phyloP scores from a whole-genome alignment of 2,329 filamentous ascomycete genomes.

The Monilinia vaccinii-corymbosi region DNA sequence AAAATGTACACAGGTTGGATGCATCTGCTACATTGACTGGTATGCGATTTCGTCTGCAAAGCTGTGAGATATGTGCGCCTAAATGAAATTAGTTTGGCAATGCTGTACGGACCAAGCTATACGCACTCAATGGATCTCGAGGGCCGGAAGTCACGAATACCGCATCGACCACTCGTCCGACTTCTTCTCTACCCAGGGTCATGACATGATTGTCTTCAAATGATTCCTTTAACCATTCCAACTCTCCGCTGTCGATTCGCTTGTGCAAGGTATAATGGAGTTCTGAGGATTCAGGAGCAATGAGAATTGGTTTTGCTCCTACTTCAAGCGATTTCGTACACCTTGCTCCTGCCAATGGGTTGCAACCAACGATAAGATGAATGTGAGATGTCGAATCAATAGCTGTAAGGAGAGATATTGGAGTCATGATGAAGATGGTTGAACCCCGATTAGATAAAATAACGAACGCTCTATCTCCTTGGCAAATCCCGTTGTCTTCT shows the following conservation, averaged over 20 bases:
- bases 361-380: constrained; percentile 80
- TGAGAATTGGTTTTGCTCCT: constrained; percentile 70
- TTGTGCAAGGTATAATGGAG: constrained; percentile 50
- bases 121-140: constrained; percentile 33
- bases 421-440: constrained; percentile 14
- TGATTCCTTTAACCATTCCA: constrained; percentile 54
- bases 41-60: constrained; percentile 74
- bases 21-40: constrained; percentile 90
- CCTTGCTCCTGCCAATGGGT: constrained; percentile 76
- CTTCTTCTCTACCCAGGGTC: constrained; percentile 68
- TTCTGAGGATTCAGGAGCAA: constrained; percentile 58
- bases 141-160: constrained; percentile 74
- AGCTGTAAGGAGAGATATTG: constrained; percentile 56
- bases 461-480: neutral
- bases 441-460: neutral
- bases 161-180: constrained; percentile 72
- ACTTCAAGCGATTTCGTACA: constrained; percentile 72
- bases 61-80: constrained; percentile 59
- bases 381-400: constrained; percentile 61
- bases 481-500: neutral
- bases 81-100: neutral
- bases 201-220: constrained; percentile 68
- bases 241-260: constrained; percentile 55
- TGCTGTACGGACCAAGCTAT: neutral
- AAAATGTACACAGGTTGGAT: constrained; percentile 79